Percentiles rank a stretch among this genome's conserved stretches.
phyloP scores from a whole-genome alignment of 202 grass and related monocot species.

The Saccharum hybrid region DNA sequence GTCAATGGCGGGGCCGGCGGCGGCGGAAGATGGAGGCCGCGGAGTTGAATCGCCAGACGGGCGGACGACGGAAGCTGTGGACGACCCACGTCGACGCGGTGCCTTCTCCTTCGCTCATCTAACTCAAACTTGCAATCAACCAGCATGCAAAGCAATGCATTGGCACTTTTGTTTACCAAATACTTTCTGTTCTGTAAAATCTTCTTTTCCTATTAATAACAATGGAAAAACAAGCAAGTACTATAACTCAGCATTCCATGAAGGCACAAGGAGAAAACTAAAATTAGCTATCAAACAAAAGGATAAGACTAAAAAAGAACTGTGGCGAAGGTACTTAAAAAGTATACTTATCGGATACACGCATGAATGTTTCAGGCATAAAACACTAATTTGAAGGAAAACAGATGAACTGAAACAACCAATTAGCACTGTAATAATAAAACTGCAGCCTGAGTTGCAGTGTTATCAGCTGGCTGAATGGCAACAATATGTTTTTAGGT shows the following conservation, averaged over 20 bases:
- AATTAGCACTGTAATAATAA: not conserved
- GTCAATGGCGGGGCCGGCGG: too few species aligned
- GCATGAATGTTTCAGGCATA: not conserved
- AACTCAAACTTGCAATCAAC: too few species aligned
- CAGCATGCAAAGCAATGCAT: too few species aligned
- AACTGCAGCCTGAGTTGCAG: too few species aligned
- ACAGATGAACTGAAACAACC: not conserved
- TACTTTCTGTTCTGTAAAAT: not conserved
- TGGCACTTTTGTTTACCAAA: too few species aligned
- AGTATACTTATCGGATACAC: not conserved
- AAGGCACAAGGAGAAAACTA: slow-evolving; percentile 11
- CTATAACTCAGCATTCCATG: not conserved
- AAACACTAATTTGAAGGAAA: not conserved
- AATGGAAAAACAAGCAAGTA: not conserved
- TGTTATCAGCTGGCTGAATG: not conserved
- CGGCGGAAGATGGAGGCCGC: too few species aligned
- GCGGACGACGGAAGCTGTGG: too few species aligned
- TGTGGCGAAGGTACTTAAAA: not conserved
- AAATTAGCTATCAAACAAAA: not conserved
- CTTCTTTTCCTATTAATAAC: not conserved
- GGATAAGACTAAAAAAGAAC: not conserved
- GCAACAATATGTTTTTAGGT: not conserved
- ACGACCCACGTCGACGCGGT: too few species aligned
- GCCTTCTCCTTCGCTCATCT: too few species aligned
- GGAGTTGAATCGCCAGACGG: too few species aligned